These are phyloP conservation scores for Schwanniomyces vanrijiae DNA, from an alignment of 805 yeast genomes.

Conservation along the genomic window DNA sequence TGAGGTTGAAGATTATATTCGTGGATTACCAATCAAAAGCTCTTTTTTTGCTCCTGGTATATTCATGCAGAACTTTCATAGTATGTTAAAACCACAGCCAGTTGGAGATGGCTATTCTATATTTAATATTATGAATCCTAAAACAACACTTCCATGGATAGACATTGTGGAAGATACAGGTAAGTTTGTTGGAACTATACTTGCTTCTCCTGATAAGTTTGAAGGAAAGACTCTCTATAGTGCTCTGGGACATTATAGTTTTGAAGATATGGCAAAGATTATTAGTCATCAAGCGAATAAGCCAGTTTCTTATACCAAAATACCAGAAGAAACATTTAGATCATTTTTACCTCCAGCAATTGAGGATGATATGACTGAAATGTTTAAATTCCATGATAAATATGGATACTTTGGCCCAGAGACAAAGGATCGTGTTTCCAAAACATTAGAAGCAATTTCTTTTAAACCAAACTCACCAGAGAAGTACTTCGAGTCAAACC, in stretches of 20 bases:
- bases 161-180: constrained; percentile 6
- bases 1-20: constrained; percentile 6
- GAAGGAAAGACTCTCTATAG: constrained; percentile 4
- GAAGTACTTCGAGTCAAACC: neutral
- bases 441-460: neutral
- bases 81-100: neutral
- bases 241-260: neutral
- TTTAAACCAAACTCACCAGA: neutral
- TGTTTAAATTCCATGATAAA: neutral
- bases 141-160: constrained; percentile 3
- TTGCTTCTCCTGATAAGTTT: constrained; percentile 1
- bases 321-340: constrained; percentile 1
- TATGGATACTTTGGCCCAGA: neutral
- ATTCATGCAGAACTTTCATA: constrained; percentile 5
- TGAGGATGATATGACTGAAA: neutral
- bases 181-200: constrained; percentile 5
- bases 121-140: constrained; percentile 2
- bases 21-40: constrained; percentile 3
- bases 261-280: neutral
- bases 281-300: constrained; percentile 1
- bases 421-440: neutral
- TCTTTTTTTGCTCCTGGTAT: constrained; percentile 5
- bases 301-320: constrained; percentile 1
- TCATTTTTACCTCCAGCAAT: neutral
- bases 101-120: neutral